phyloP scores from a whole-genome alignment of 768 basidiomycete genomes.

The Lyophyllum semitale region DNA sequence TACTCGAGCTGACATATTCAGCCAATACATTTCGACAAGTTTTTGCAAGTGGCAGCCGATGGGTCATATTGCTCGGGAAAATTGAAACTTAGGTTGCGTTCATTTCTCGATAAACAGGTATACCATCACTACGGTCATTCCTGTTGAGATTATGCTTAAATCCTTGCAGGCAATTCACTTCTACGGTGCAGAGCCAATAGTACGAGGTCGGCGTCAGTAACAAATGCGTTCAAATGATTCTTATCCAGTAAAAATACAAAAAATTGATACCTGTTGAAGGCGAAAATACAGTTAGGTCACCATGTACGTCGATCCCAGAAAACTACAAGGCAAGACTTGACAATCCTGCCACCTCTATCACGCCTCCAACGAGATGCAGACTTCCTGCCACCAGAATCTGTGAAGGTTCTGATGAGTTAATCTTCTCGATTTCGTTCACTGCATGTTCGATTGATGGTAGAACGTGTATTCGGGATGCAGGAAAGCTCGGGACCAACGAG shows the following conservation, averaged over 20 bases:
- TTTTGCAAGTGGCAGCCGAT: constrained; percentile 43
- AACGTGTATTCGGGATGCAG: constrained; percentile 67
- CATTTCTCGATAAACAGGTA: constrained; percentile 61
- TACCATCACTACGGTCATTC: constrained; percentile 1
- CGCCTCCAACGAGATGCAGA: constrained; percentile 90
- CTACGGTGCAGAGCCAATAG: constrained; percentile 38
- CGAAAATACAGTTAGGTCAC: neutral
- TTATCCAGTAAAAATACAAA: neutral
- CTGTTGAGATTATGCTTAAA: neutral
- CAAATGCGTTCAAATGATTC: neutral
- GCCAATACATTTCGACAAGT: constrained; percentile 62
- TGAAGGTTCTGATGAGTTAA: constrained; percentile 30
- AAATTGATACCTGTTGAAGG: constrained; percentile 5
- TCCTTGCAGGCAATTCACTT: constrained; percentile 53
- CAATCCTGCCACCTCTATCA: constrained; percentile 88
- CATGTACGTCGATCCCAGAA: neutral
- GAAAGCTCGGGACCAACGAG: constrained; percentile 59
- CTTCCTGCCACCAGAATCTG: constrained; percentile 91
- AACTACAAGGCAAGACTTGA: constrained; percentile 62
- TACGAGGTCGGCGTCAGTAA: constrained; percentile 18
- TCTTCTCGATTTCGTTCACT: constrained; percentile 58
- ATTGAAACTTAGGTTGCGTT: constrained; percentile 40
- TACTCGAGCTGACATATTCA: constrained; percentile 21
- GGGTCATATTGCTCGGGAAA: constrained; percentile 28
- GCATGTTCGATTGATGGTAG: constrained; percentile 90